A percentile compares a stretch with the other conserved stretches of the same genome.
These are phyloP conservation scores for Chlorella sp. DNA, from an alignment of 139 green algal species.

Conservation along the genomic window DNA sequence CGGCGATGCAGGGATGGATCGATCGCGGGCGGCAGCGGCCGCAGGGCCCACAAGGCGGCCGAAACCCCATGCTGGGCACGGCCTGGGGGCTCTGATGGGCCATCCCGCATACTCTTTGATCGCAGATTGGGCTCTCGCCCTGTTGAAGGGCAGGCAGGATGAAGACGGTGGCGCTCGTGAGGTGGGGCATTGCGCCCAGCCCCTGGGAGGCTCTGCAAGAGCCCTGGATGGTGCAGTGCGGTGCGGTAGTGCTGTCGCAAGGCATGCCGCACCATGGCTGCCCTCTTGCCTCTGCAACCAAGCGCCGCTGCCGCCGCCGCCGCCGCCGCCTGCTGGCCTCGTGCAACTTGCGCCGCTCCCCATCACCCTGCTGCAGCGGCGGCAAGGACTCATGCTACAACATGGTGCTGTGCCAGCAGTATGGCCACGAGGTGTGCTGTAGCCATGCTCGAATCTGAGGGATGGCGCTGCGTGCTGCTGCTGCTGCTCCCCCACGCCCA, in stretches of 20 bases:
- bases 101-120: too few relatives aligned
- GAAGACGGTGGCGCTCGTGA: constrained; percentile 48
- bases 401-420: constrained; percentile 60
- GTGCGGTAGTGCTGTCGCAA: not conserved
- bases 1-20: not conserved
- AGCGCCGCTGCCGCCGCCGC: not conserved
- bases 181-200: constrained; percentile 8
- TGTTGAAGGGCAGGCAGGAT: not conserved
- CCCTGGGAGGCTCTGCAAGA: not conserved
- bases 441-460: too few relatives aligned
- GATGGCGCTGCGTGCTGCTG: too few relatives aligned
- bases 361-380: constrained; percentile 54
- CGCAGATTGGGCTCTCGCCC: too few relatives aligned
- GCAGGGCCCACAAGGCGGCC: too few relatives aligned
- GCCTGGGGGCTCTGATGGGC: too few relatives aligned
- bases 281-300: too few relatives aligned
- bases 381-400: constrained; percentile 86
- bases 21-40: not conserved
- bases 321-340: not conserved
- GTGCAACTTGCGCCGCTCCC: not conserved
- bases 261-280: not conserved
- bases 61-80: too few relatives aligned
- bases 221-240: not conserved
- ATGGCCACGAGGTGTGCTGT: constrained; percentile 68
- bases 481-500: too few relatives aligned